Conservation (phyloP, 352 stramenopile genomes). For the Globisporangium cylindrosporum region DNA sequence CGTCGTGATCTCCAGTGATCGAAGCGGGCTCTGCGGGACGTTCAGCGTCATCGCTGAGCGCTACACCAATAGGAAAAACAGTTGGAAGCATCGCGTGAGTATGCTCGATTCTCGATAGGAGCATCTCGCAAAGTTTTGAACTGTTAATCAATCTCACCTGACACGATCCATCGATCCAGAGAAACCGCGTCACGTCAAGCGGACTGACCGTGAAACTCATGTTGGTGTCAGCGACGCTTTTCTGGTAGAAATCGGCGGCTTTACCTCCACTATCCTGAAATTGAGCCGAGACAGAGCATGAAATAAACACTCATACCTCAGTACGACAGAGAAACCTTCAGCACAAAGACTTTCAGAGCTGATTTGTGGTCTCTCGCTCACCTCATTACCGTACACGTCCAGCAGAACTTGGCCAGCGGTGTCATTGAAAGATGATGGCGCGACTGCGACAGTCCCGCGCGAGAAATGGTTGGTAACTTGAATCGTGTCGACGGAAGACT, state of each 20-base stretch:
- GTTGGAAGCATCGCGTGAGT: neutral
- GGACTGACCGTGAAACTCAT: slow-evolving; percentile 30
- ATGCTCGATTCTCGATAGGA: neutral
- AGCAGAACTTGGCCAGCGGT: slow-evolving; percentile 31
- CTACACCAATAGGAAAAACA: slow-evolving; percentile 15
- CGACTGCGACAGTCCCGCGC: slow-evolving; percentile 36
- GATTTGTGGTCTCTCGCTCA: slow-evolving; percentile 12
- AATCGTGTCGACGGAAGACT: slow-evolving; percentile 18
- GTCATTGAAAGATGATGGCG: slow-evolving; percentile 3
- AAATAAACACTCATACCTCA: neutral
- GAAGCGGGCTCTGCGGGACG: slow-evolving; percentile 26
- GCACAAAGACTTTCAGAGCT: neutral
- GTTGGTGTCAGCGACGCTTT: slow-evolving; percentile 21
- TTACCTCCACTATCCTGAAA: slow-evolving; percentile 25
- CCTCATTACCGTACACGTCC: slow-evolving; percentile 43
- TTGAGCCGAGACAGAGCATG: neutral
- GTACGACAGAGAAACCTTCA: neutral
- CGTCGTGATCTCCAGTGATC: slow-evolving; percentile 35
- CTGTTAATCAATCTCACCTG: slow-evolving; percentile 31
- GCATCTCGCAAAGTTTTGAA: neutral
- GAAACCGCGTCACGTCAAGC: slow-evolving; percentile 38
- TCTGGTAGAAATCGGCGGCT: slow-evolving; percentile 31
- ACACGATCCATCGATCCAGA: slow-evolving; percentile 70
- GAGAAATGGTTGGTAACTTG: slow-evolving; percentile 41
- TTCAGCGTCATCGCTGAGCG: slow-evolving; percentile 39